Evolutionary conservation across 2,329 filamentous ascomycete species (phyloP), one percentile per base, ranked within the genome.

Genomic region (Paracoccidioides brasiliensis): DNA sequence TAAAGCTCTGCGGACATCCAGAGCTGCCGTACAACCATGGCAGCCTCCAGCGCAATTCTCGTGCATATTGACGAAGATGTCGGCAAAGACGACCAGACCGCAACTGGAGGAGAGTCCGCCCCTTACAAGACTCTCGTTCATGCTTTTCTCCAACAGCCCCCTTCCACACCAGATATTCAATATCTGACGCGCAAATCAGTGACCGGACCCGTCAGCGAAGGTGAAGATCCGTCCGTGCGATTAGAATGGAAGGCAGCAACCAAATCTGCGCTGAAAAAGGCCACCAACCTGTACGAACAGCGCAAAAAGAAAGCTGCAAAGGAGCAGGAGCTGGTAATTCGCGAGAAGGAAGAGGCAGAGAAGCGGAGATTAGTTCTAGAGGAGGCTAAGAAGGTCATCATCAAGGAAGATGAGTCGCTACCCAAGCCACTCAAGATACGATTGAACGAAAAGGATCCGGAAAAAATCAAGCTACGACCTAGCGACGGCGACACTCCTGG

Each of bases 201-300:
- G 58, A 84, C 81, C 51, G 82, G 80, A 32, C 69, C 79, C 28
- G 72, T 79, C n/a, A 78, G 74, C 55, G 78, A 79, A 62, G 79
- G 79, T 67, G 83, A 82, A 59, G 86, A 88, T 64, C 78, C 79
- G 60, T 76, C 78, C 54, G 78, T 78, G 54, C 79, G 81, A 61
- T 72, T 84, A 60, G 79, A 82, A 63, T 95, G 85, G 86, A 91
- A 90, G 74, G 83, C 85, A 55, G 85, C 83, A 22, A 84, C 86
- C 58, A 94, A 93, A 76, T 86, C 85, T 58, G 88, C 88, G 28
- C 71, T 89, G 67, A 95, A 95, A 78, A 94, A 94, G 74, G 86
- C 85, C 3, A 81, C 82, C 74, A 84, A 83, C 69, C 82, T 83
- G 60, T 82, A 82, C 61, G 86, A 89, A 62, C 78, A 79, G 60